Conservation (phyloP, 2,329 filamentous ascomycete species). For the Aspergillus hiratsukae region DNA sequence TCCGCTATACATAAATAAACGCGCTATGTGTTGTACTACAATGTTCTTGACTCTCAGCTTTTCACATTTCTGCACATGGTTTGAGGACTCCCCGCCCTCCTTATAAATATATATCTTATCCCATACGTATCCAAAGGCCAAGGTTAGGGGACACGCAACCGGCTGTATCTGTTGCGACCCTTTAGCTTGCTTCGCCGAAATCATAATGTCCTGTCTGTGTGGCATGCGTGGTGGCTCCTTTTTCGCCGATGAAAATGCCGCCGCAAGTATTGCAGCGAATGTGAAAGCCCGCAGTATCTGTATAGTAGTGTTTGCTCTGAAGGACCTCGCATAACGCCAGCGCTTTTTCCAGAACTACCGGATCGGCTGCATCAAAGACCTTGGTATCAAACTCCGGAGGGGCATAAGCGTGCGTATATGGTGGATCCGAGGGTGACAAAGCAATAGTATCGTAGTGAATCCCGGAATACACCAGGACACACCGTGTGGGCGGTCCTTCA, state of each 20-base stretch:
- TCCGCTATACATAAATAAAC: background rate
- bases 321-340: slow-evolving; percentile 62
- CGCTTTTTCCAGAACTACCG: slow-evolving; percentile 56
- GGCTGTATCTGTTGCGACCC: background rate
- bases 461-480: slow-evolving; percentile 82
- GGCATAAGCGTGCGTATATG: slow-evolving; percentile 52
- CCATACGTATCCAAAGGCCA: background rate
- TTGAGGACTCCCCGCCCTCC: background rate
- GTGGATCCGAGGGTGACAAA: slow-evolving; percentile 60
- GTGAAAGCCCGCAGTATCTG: slow-evolving; percentile 75
- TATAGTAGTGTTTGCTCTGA: slow-evolving; percentile 74
- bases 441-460: slow-evolving; percentile 93
- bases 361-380: slow-evolving; percentile 60
- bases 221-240: slow-evolving; percentile 45
- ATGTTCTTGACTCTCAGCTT: background rate
- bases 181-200: slow-evolving; percentile 44
- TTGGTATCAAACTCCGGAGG: slow-evolving; percentile 75
- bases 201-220: slow-evolving; percentile 45
- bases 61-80: background rate
- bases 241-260: slow-evolving; percentile 41
- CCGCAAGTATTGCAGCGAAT: slow-evolving; percentile 67
- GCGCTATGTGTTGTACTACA: background rate
- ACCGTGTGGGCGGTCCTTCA: slow-evolving; percentile 63
- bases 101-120: background rate
- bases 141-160: background rate